phyloP scores from a whole-genome alignment of 805 yeast genomes.

The Saccharomyces cerevisiae region DNA sequence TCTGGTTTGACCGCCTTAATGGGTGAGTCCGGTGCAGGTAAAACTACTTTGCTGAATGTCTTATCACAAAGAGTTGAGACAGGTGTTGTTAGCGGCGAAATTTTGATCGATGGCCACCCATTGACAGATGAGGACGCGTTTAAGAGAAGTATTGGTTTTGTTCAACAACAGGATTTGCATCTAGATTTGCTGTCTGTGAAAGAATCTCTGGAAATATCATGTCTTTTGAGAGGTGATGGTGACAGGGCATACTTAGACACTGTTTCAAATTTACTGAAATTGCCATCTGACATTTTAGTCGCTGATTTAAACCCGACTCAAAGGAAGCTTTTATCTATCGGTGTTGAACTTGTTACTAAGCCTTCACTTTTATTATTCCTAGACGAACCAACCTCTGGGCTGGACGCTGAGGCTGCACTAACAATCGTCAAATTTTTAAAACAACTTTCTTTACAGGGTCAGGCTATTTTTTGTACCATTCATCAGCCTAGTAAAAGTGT shows the following conservation, averaged over 20 bases:
- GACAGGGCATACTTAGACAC: slow-evolving; percentile 24
- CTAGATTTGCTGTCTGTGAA: slow-evolving; percentile 43
- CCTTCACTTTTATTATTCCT: slow-evolving; percentile 46
- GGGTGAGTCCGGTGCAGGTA: slow-evolving; percentile 66
- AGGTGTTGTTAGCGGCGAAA: slow-evolving; percentile 52
- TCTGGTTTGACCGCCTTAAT: slow-evolving; percentile 57
- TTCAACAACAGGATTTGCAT: slow-evolving; percentile 54
- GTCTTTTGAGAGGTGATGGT: slow-evolving; percentile 39
- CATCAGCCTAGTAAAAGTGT: slow-evolving; percentile 61
- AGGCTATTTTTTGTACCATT: slow-evolving; percentile 54
- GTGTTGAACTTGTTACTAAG: slow-evolving; percentile 47
- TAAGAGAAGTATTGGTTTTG: slow-evolving; percentile 49
- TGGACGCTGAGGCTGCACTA: slow-evolving; percentile 54
- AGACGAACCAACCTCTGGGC: slow-evolving; percentile 56
- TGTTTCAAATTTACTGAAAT: slow-evolving; percentile 38
- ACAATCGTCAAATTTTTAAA: slow-evolving; percentile 45
- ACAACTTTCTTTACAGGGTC: slow-evolving; percentile 44
- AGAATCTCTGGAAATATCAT: slow-evolving; percentile 46
- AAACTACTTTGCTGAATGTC: slow-evolving; percentile 49
- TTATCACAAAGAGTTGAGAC: slow-evolving; percentile 43
- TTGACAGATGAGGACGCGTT: slow-evolving; percentile 37
- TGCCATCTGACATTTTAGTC: slow-evolving; percentile 38
- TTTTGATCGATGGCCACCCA: slow-evolving; percentile 47
- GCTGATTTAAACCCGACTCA: slow-evolving; percentile 48
- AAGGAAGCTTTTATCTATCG: slow-evolving; percentile 46